Percentiles rank a stretch among this genome's conserved stretches.
Conservation (phyloP, 1,284 basidiomycete species). For the Fomitopsis betulina region DNA sequence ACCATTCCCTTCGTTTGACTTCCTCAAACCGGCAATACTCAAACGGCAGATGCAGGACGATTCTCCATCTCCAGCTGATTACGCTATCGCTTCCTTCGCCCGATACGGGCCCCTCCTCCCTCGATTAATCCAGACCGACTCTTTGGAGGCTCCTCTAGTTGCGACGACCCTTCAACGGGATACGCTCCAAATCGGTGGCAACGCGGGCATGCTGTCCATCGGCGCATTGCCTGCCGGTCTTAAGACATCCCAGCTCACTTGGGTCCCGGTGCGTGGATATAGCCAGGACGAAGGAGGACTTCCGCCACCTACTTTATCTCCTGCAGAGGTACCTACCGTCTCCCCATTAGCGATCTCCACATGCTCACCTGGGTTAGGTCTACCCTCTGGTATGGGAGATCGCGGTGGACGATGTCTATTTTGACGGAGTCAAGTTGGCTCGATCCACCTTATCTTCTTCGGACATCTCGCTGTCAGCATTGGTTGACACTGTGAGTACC, state of each 20-base stretch:
- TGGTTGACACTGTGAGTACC: slow-evolving; percentile 44
- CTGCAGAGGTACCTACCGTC: slow-evolving; percentile 26
- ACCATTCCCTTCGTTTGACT: slow-evolving; percentile 16
- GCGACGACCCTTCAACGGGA: slow-evolving; percentile 34
- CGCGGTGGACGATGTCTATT: slow-evolving; percentile 50
- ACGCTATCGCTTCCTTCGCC: slow-evolving; percentile 24
- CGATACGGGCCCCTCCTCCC: slow-evolving; percentile 26
- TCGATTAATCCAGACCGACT: slow-evolving; percentile 18
- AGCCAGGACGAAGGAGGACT: slow-evolving; percentile 31
- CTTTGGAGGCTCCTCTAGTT: slow-evolving; percentile 21
- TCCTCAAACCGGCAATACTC: slow-evolving; percentile 7
- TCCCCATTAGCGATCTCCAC: background rate
- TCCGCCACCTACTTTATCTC: slow-evolving; percentile 25
- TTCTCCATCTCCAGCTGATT: slow-evolving; percentile 7
- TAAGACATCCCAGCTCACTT: slow-evolving; percentile 29
- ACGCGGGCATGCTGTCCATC: slow-evolving; percentile 33
- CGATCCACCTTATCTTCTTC: slow-evolving; percentile 35
- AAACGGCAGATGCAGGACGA: slow-evolving; percentile 5
- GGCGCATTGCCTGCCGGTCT: slow-evolving; percentile 35
- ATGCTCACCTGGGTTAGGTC: slow-evolving; percentile 12
- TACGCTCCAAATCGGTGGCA: slow-evolving; percentile 31
- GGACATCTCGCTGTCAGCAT: slow-evolving; percentile 37
- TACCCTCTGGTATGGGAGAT: slow-evolving; percentile 47
- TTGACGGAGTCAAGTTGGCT: slow-evolving; percentile 45
- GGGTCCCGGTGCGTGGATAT: slow-evolving; percentile 37